Conservation (phyloP, 116 monocot genomes). For the Posidonia oceanica region DNA sequence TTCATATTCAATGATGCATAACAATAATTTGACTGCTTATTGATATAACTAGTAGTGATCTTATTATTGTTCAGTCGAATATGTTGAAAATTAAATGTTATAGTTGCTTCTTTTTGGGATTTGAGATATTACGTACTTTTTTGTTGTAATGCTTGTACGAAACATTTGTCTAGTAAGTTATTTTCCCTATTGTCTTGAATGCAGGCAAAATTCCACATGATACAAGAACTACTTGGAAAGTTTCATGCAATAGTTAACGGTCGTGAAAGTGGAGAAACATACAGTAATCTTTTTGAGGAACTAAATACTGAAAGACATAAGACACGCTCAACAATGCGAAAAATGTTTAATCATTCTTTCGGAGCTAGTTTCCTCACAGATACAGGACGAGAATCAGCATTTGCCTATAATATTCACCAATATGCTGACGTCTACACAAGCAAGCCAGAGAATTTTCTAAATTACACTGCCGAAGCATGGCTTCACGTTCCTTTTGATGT, state of each 20-base stretch:
- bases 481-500: conserved; percentile 86
- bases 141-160: too few relatives aligned
- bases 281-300: conserved; percentile 37
- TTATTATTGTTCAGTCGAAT: too few relatives aligned
- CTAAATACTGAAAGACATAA: conserved; percentile 47
- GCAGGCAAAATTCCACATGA: conserved; percentile 81
- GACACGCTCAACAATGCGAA: conserved; percentile 52
- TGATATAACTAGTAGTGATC: too few relatives aligned
- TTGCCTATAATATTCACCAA: conserved; percentile 90
- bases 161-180: too few relatives aligned
- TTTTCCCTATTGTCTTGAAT: background rate
- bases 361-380: conserved; percentile 89
- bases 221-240: conserved; percentile 90
- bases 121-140: too few relatives aligned
- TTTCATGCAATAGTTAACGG: conserved; percentile 43
- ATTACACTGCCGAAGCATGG: conserved; percentile 66
- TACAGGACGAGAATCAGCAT: conserved; percentile 89
- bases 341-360: conserved; percentile 70
- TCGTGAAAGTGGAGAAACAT: conserved; percentile 25
- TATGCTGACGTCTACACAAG: conserved; percentile 96
- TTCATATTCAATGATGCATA: too few relatives aligned
- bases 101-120: too few relatives aligned
- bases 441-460: conserved; percentile 82
- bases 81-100: too few relatives aligned
- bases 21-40: too few relatives aligned